phyloP scores from a whole-genome alignment of 441 rosid species.

The Corymbia citriodora region DNA sequence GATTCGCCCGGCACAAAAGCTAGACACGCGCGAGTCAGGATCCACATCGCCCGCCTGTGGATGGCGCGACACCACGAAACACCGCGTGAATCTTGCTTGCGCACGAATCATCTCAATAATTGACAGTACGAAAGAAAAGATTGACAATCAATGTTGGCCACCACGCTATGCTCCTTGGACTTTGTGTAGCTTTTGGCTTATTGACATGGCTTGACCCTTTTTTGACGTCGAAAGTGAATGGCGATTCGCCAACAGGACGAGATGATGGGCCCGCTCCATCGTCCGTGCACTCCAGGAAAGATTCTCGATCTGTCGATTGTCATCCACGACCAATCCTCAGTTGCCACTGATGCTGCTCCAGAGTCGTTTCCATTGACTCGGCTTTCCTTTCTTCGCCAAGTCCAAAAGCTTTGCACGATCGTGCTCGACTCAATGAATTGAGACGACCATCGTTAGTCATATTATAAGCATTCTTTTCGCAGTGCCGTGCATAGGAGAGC shows the following conservation, averaged over 20 bases:
- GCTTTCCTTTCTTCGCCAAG: neutral
- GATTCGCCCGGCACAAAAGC: neutral
- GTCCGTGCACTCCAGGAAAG: neutral
- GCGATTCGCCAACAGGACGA: neutral
- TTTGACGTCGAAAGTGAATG: neutral
- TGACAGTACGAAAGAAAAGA: neutral
- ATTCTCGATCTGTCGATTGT: neutral
- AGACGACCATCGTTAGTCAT: neutral
- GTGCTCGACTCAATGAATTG: neutral
- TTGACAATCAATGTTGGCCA: neutral
- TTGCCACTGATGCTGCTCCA: neutral
- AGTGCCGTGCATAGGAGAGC: neutral
- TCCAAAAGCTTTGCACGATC: neutral
- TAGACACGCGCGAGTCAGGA: neutral
- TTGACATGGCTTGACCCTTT: neutral
- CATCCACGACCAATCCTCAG: neutral
- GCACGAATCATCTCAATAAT: neutral
- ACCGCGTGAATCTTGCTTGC: neutral
- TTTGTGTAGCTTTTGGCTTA: neutral
- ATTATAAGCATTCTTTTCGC: neutral
- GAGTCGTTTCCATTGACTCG: neutral
- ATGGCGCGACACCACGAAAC: no score
- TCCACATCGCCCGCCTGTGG: neutral
- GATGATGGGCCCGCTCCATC: neutral
- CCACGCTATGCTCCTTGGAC: neutral